Evolutionary conservation across 176 grass and related monocot genomes (phyloP).

Genomic region (Bothriochloa decipiens): DNA sequence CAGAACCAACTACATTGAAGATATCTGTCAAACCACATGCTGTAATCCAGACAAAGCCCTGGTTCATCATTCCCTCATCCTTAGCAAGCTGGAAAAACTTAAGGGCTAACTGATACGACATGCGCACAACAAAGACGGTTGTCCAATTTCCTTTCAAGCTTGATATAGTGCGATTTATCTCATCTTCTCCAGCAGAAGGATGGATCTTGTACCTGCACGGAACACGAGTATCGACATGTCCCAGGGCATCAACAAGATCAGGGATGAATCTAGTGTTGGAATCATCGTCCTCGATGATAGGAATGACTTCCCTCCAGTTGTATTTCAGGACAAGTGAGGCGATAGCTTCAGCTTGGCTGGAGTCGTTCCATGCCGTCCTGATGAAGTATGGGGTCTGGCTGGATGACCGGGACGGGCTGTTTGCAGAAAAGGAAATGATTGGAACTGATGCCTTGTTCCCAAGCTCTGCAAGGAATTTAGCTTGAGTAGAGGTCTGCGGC

Average conservation of each 20-base stretch:
- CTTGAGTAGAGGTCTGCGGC: constrained; percentile 66
- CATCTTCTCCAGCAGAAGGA: constrained; percentile 25
- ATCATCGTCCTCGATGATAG: constrained; percentile 56
- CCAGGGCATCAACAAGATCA: constrained; percentile 66
- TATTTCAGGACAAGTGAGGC: constrained; percentile 56
- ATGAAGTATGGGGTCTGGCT: constrained; percentile 72
- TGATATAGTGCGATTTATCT: constrained; percentile 44
- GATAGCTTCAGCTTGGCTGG: constrained; percentile 62
- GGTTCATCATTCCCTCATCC: constrained; percentile 52
- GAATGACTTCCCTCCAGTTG: constrained; percentile 71
- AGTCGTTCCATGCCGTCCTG: constrained; percentile 68
- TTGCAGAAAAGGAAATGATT: constrained; percentile 71
- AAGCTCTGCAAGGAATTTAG: constrained; percentile 66
- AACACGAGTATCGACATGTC: constrained; percentile 44
- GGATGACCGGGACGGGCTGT: constrained; percentile 28
- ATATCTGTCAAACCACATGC: constrained; percentile 77
- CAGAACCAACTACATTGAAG: constrained; percentile 50
- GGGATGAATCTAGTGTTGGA: constrained; percentile 53
- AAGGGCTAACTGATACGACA: constrained; percentile 58
- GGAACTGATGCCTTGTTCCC: constrained; percentile 70
- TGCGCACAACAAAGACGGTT: constrained; percentile 70
- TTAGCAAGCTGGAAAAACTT: constrained; percentile 64
- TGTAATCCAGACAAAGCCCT: constrained; percentile 77
- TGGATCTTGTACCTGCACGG: constrained; percentile 53
- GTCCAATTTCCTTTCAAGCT: constrained; percentile 54